Evolutionary conservation across 1,284 basidiomycete genomes (phyloP).

Genomic region (Microbotryum lychnidis-dioicae): DNA sequence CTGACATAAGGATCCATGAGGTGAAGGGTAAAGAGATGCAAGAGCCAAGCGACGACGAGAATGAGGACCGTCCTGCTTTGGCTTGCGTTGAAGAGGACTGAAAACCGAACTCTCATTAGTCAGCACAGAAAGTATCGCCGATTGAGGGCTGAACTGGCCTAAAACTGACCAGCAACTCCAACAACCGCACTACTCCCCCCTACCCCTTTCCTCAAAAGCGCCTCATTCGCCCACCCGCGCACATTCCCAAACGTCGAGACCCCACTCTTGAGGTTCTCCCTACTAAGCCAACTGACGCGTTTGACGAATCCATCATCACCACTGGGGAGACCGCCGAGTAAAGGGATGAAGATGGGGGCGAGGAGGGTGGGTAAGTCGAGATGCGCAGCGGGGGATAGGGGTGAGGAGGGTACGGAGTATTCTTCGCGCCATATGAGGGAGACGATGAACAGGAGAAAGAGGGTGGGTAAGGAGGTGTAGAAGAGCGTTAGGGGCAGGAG

Average conservation of each 20-base stretch:
- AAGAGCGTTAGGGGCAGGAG: slow-evolving; percentile 20
- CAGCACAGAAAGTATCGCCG: too few relatives aligned
- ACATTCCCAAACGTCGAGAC: slow-evolving; percentile 9
- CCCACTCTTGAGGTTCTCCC: slow-evolving; percentile 8
- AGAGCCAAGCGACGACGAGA: slow-evolving; percentile 9
- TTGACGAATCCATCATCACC: neutral
- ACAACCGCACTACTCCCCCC: slow-evolving; percentile 17
- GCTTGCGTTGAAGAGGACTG: slow-evolving; percentile 6
- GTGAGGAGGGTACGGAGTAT: slow-evolving; percentile 7
- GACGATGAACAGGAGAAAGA: slow-evolving; percentile 18
- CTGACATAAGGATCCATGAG: slow-evolving; percentile 3
- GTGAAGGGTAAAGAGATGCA: slow-evolving; percentile 15
- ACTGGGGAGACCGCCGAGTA: neutral
- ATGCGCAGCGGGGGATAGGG: neutral
- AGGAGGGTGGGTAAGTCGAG: neutral
- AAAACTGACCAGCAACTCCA: slow-evolving; percentile 13
- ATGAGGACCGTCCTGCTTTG: slow-evolving; percentile 1
- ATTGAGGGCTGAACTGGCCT: neutral
- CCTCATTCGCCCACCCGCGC: slow-evolving; percentile 24
- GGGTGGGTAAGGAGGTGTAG: slow-evolving; percentile 17
- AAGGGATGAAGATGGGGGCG: neutral
- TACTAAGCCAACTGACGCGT: slow-evolving; percentile 3
- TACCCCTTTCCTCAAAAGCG: slow-evolving; percentile 17
- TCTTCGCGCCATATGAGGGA: slow-evolving; percentile 20
- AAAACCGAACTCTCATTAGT: too few relatives aligned